Conservation (phyloP, 2,329 filamentous ascomycete genomes). For the Fusarium napiforme region DNA sequence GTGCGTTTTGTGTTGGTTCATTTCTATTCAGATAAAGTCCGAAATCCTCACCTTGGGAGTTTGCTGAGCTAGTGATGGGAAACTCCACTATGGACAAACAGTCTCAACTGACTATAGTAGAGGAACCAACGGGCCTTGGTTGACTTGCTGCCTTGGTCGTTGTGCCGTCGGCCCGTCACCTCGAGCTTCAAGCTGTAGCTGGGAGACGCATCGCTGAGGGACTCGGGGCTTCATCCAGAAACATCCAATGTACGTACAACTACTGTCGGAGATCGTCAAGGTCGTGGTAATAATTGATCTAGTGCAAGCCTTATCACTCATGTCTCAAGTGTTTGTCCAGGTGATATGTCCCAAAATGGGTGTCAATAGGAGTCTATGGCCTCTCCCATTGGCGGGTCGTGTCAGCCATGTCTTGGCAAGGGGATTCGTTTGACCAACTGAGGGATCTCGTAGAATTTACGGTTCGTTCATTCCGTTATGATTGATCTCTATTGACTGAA, state of each 20-base stretch:
- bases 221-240: too few species aligned
- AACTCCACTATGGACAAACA: not conserved
- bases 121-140: not conserved
- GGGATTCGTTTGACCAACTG: fast-evolving
- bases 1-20: not conserved
- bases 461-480: fast-evolving
- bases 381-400: not conserved
- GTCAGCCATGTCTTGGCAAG: not conserved
- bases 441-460: fast-evolving
- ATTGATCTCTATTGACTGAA: fast-evolving
- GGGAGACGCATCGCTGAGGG: not conserved
- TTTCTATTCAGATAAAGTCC: not conserved
- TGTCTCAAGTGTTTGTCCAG: not conserved
- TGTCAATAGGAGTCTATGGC: not conserved
- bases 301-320: not conserved
- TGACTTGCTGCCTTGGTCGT: fast-evolving
- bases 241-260: not conserved
- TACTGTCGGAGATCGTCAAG: not conserved
- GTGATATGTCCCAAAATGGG: not conserved
- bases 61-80: not conserved
- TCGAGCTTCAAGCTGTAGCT: too few species aligned
- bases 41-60: not conserved
- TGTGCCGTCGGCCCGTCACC: fast-evolving
- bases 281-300: fast-evolving
- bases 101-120: too few species aligned